A percentile compares a stretch with the other conserved stretches of the same genome.
These are phyloP conservation scores for Limonium bicolor DNA, from an alignment of 148 eudicot species.

Conservation along the genomic window DNA sequence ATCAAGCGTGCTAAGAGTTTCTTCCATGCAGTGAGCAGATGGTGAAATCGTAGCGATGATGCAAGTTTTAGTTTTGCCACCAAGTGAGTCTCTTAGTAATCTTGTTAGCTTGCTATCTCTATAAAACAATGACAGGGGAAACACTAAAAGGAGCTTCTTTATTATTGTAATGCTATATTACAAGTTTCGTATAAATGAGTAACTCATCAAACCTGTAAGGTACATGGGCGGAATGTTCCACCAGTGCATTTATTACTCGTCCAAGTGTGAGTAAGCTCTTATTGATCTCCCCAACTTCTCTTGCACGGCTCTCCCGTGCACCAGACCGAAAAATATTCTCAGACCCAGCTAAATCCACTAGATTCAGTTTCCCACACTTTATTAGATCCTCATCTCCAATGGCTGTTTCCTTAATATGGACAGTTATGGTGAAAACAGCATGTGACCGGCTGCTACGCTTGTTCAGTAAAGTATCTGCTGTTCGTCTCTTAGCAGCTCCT, in stretches of 20 bases:
- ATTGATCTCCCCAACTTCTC: slow-evolving; percentile 90
- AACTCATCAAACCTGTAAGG: slow-evolving; percentile 79
- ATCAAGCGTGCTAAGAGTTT: slow-evolving; percentile 85
- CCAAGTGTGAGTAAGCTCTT: slow-evolving; percentile 85
- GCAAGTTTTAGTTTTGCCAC: slow-evolving; percentile 90
- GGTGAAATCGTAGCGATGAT: slow-evolving; percentile 81
- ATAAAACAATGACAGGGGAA: background rate
- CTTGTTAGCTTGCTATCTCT: slow-evolving; percentile 94
- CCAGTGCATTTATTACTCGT: slow-evolving; percentile 64
- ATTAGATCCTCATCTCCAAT: slow-evolving; percentile 72
- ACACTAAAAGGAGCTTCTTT: slow-evolving; percentile 43
- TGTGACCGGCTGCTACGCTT: slow-evolving; percentile 90
- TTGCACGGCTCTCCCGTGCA: slow-evolving; percentile 59
- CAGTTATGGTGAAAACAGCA: slow-evolving; percentile 66
- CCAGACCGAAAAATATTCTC: slow-evolving; percentile 81
- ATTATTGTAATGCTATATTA: too few species aligned
- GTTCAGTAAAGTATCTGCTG: slow-evolving; percentile 71
- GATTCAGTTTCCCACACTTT: slow-evolving; percentile 88
- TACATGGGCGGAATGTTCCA: slow-evolving; percentile 71
- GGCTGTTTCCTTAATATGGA: slow-evolving; percentile 52
- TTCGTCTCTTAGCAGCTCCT: slow-evolving; percentile 71
- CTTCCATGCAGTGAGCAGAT: slow-evolving; percentile 60
- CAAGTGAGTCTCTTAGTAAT: slow-evolving; percentile 72
- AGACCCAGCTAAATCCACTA: slow-evolving; percentile 91
- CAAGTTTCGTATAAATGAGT: too few species aligned